Conservation (phyloP, 2,329 filamentous ascomycete species). For the Colletotrichum magnum region DNA sequence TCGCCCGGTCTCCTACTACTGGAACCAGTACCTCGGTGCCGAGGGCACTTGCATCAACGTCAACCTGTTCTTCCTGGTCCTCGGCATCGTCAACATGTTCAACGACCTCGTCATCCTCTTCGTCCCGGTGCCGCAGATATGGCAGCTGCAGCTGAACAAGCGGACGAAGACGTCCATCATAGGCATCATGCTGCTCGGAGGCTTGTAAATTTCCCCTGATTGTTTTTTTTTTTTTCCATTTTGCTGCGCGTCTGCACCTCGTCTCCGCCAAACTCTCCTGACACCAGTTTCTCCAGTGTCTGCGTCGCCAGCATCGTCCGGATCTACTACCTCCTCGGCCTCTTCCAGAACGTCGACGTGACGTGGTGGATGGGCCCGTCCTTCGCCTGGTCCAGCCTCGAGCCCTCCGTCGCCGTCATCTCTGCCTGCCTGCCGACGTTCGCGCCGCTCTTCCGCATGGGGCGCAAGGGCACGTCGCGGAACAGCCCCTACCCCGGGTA, state of each 20-base stretch:
- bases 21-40: constrained; percentile 27
- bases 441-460: constrained; percentile 45
- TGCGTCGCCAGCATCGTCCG: constrained; percentile 24
- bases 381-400: constrained; percentile 56
- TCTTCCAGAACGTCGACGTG: constrained; percentile 22
- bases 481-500: constrained; percentile 6
- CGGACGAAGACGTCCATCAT: constrained; percentile 28
- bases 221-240: not conserved
- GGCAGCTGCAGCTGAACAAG: constrained; percentile 33
- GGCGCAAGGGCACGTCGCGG: not conserved
- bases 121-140: constrained; percentile 34
- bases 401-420: constrained; percentile 56
- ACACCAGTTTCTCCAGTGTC: not conserved
- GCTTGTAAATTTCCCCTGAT: constrained; percentile 24
- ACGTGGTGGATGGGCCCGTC: constrained; percentile 36
- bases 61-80: constrained; percentile 23
- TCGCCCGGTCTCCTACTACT: constrained; percentile 25
- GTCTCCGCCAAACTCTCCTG: too few species aligned
- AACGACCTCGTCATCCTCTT: constrained; percentile 38
- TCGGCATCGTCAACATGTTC: constrained; percentile 30
- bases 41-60: constrained; percentile 24
- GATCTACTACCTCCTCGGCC: constrained; percentile 20
- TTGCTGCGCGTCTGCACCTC: not conserved
- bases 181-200: constrained; percentile 31
- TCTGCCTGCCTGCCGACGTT: constrained; percentile 57